These are phyloP conservation scores for Nephelium lappaceum DNA, from an alignment of 345 rosid genomes.

Conservation along the genomic window DNA sequence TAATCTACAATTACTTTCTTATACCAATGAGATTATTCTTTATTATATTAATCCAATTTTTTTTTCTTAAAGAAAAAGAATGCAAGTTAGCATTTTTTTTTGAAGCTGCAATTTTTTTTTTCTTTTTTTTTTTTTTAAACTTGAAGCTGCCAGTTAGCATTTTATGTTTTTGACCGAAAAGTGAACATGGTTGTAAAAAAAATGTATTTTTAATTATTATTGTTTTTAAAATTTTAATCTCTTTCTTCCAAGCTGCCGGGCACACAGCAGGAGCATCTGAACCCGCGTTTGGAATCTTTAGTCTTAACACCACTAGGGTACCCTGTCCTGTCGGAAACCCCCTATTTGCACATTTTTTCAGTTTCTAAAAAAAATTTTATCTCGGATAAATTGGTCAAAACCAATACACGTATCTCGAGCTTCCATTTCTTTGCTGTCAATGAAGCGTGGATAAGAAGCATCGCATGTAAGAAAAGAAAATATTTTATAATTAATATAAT, in stretches of 20 bases:
- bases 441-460: not conserved
- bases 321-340: not conserved
- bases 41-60: not conserved
- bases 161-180: not conserved
- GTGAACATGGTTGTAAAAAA: not conserved
- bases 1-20: not conserved
- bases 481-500: no score
- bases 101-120: no score
- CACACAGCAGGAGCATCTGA: not conserved
- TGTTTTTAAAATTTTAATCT: not conserved
- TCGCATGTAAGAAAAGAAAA: no score
- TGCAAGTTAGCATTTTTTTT: not conserved
- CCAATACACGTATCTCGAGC: conserved; percentile 23
- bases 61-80: not conserved
- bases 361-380: not conserved
- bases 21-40: not conserved
- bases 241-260: not conserved
- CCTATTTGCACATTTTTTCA: not conserved
- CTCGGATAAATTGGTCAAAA: conserved; percentile 22
- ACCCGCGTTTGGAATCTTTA: not conserved
- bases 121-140: no score
- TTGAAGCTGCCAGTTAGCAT: no score
- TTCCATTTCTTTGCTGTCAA: not conserved
- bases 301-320: not conserved
- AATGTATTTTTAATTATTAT: no score